These are phyloP conservation scores for Botrytis medusae DNA, from an alignment of 2,329 filamentous ascomycete genomes.

Conservation along the genomic window DNA sequence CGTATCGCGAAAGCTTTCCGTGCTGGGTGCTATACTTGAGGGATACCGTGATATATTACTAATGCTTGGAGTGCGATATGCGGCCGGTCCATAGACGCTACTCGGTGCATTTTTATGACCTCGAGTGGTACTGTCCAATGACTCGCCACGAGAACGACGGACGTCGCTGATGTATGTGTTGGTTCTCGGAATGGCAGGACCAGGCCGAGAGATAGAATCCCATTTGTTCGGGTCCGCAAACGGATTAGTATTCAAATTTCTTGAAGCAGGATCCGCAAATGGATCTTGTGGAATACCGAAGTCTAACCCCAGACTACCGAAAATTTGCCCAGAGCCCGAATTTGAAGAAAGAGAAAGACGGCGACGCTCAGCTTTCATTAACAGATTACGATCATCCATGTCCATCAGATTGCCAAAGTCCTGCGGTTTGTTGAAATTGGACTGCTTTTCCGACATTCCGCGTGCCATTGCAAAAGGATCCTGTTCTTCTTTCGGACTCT, in stretches of 20 bases:
- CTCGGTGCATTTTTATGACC: slow-evolving; percentile 37
- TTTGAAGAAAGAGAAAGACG: slow-evolving; percentile 28
- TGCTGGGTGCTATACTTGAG: slow-evolving; percentile 36
- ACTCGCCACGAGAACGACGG: slow-evolving; percentile 51
- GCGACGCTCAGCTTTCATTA: slow-evolving; percentile 32
- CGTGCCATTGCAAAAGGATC: slow-evolving; percentile 45
- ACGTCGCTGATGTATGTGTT: slow-evolving; percentile 50
- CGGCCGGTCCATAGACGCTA: slow-evolving; percentile 31
- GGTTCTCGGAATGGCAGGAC: slow-evolving; percentile 37
- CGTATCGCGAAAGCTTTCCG: slow-evolving; percentile 42
- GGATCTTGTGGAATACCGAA: slow-evolving; percentile 32
- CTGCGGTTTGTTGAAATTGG: slow-evolving; percentile 27
- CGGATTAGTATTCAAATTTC: slow-evolving; percentile 13
- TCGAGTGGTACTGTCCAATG: slow-evolving; percentile 41
- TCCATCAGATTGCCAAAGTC: slow-evolving; percentile 36
- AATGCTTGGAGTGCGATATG: slow-evolving; percentile 28
- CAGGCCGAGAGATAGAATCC: slow-evolving; percentile 28
- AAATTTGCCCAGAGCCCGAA: slow-evolving; percentile 27
- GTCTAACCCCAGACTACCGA: slow-evolving; percentile 35
- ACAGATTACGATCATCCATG: slow-evolving; percentile 36
- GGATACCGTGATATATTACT: slow-evolving; percentile 32
- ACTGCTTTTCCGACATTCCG: slow-evolving; percentile 33
- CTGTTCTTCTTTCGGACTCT: slow-evolving; percentile 35
- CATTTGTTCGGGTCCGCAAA: slow-evolving; percentile 29
- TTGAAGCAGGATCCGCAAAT: slow-evolving; percentile 32